Evolutionary conservation across 305 asterid species (phyloP), one percentile per base, ranked within the genome.

Genomic region (Fraxinus xanthoxyloides): DNA sequence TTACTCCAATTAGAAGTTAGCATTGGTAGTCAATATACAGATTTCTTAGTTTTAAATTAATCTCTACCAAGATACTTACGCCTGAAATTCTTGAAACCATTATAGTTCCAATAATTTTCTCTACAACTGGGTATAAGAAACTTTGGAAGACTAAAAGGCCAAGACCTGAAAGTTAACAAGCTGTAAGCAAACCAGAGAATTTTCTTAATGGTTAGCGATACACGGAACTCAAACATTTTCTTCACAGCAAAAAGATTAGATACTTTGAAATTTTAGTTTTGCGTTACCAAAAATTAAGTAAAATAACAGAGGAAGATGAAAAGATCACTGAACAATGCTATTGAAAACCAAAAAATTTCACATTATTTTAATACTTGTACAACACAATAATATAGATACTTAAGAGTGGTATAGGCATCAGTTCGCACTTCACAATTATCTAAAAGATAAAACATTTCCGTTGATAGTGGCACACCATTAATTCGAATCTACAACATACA

Each of bases 121-220:
- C 97, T 69, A 85, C 65, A 3, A 83, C 19, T 21, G 98, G 96
- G 85, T 90, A 95, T 24, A 94, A 12, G 15, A 85, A 77, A 30
- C 91, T 88, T 81, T 95, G 99, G 86, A 90, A 90, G 78, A 91
- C 19, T 70, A 95, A 80, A 83, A 95, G 97, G 65, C 99, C 97
- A 81, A 87, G 9, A 17, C 99, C 99, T 94, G 97, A 83, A 85
- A 82, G 79, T 65, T 65, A 28, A 51, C 40, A 81, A 75, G 80
- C 69, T 56, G 17, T 84, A 24, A 78, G 74, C 77, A 78, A 79
- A 51, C 15, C 15, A 38, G 13, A 1, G 48, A 1, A 36, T 36
- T 6, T 1, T 36, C 43, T 36, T 1, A 7, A 36, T 36, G 10
- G 43, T 36, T 36, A 36, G 12, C 10, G 43, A 65, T 19, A 36